A percentile compares a stretch with the other conserved stretches of the same genome.
Evolutionary conservation across 768 basidiomycete species (phyloP).

Genomic region (Pleurotus giganteus): DNA sequence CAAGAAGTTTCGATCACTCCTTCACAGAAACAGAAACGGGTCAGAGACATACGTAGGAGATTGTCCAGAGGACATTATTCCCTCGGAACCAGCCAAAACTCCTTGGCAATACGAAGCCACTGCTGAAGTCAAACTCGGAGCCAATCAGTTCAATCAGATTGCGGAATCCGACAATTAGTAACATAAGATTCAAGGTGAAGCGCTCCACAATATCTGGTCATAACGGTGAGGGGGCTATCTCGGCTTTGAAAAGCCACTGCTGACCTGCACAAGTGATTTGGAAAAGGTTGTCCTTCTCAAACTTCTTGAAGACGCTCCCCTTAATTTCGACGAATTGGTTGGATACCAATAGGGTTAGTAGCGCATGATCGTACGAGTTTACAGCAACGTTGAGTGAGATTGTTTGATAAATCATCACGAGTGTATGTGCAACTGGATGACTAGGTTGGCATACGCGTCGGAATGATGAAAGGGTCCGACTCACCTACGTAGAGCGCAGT

Average conservation of each 20-base stretch:
- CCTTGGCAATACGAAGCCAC: conserved; percentile 73
- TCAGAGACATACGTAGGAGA: conserved; percentile 71
- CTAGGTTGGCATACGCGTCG: neutral
- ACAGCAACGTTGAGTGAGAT: conserved; percentile 95
- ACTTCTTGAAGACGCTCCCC: conserved; percentile 98
- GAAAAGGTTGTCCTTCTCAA: conserved; percentile 98
- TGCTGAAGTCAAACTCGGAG: conserved; percentile 77
- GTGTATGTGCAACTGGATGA: conserved; percentile 71
- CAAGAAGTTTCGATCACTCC: no score
- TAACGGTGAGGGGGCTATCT: neutral
- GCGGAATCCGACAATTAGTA: conserved; percentile 85
- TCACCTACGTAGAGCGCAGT: conserved; percentile 81
- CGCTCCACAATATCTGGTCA: conserved; percentile 91
- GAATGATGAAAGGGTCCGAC: conserved; percentile 19
- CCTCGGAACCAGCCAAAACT: conserved; percentile 84
- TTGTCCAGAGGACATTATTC: conserved; percentile 80
- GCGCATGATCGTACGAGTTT: conserved; percentile 95
- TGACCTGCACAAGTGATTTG: conserved; percentile 96
- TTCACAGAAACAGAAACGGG: no score
- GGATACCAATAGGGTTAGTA: conserved; percentile 90
- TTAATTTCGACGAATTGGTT: conserved; percentile 99
- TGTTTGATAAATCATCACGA: conserved; percentile 96
- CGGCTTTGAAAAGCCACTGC: conserved; percentile 15
- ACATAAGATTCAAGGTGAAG: conserved; percentile 89
- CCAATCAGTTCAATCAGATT: conserved; percentile 94